Evolutionary conservation across 1,284 basidiomycete genomes (phyloP).

Genomic region (Amylostereum chailletii): DNA sequence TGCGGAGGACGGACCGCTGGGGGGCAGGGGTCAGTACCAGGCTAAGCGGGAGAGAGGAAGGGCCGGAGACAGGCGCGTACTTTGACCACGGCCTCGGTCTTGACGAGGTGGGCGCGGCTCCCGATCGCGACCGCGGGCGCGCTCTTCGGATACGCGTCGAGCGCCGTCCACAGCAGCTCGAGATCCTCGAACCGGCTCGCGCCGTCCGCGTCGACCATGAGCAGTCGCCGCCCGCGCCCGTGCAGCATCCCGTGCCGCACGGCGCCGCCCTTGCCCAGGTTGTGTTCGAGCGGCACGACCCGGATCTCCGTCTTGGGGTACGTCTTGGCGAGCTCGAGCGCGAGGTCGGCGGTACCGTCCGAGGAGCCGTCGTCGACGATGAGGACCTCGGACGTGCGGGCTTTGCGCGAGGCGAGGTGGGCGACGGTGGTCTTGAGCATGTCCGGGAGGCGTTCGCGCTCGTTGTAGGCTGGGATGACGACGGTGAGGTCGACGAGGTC

Average conservation of each 20-base stretch:
- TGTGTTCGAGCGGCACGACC: conserved; percentile 71
- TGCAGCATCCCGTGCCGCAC: conserved; percentile 86
- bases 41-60: background rate
- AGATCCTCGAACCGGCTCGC: conserved; percentile 83
- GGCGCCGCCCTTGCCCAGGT: conserved; percentile 88
- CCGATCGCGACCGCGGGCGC: conserved; percentile 71
- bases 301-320: conserved; percentile 55
- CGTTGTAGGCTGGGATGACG: conserved; percentile 89
- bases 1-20: conserved; percentile 80
- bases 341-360: conserved; percentile 65
- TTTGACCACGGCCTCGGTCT: conserved; percentile 85
- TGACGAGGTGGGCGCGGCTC: conserved; percentile 86
- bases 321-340: conserved; percentile 54
- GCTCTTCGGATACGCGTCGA: conserved; percentile 52
- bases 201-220: conserved; percentile 93
- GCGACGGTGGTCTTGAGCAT: conserved; percentile 76
- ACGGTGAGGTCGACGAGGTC: conserved; percentile 58
- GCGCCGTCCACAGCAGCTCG: conserved; percentile 60
- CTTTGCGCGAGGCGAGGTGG: conserved; percentile 36
- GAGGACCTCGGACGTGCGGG: conserved; percentile 66
- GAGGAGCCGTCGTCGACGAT: conserved; percentile 86
- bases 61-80: background rate
- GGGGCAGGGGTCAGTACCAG: background rate
- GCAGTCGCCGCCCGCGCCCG: conserved; percentile 65
- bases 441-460: conserved; percentile 64